These are phyloP conservation scores for Magnolia kwangsiensis DNA, from an alignment of 164 flowering plant species.

Conservation along the genomic window DNA sequence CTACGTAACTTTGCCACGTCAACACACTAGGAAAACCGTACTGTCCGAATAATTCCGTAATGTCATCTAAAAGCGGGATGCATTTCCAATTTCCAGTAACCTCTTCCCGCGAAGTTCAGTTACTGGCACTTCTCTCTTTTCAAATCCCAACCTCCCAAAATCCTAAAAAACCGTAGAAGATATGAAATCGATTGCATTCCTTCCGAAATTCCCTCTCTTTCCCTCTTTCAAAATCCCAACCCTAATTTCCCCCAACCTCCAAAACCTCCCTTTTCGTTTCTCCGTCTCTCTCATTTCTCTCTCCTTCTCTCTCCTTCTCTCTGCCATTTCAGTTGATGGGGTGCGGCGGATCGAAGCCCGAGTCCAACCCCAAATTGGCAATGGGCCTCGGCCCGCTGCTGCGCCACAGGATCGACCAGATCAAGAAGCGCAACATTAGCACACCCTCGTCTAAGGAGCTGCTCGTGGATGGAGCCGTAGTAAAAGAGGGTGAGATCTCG, in stretches of 20 bases:
- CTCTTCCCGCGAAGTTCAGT: neutral
- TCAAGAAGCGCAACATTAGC: neutral
- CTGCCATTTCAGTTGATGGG: neutral
- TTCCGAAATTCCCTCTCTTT: neutral
- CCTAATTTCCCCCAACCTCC: neutral
- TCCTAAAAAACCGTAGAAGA: neutral
- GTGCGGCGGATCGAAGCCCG: neutral
- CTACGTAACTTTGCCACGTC: no score
- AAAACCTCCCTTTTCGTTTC: neutral
- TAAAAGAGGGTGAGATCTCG: no score
- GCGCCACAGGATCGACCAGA: neutral
- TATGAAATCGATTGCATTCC: neutral
- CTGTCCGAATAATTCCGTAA: no score
- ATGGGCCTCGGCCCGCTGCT: neutral
- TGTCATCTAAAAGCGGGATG: neutral
- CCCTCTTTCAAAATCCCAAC: neutral
- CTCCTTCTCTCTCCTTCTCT: neutral
- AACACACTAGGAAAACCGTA: no score
- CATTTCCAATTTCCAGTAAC: neutral
- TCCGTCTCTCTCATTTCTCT: neutral
- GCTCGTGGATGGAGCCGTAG: neutral
- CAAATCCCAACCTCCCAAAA: neutral
- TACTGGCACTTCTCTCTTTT: neutral
- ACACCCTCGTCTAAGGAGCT: neutral
- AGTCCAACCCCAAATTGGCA: neutral